Base-by-base conservation (phyloP, 2,329 filamentous ascomycete species). In the Ilyonectria robusta region DNA sequence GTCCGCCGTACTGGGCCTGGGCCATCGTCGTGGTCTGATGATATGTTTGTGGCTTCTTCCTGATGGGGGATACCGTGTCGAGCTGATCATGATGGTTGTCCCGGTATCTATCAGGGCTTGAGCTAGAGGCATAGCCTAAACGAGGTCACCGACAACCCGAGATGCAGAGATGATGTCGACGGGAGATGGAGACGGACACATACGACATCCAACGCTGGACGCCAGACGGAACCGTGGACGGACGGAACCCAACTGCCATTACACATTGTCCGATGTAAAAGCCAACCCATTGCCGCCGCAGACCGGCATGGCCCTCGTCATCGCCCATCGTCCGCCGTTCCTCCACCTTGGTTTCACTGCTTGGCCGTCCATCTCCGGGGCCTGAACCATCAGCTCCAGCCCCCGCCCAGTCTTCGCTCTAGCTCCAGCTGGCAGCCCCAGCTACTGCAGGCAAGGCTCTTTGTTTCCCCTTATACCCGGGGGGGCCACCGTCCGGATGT, bases 371-470 rank as follows among this genome's bases (percentile, higher is more conserved):
- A 66, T 67, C 62, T 59, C 59, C 65, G 67, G 68, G 59, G 61
- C 60, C 71, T 73, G 67, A 73, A 70, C 59, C 70, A 63, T 72
- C 67, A 69, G 62, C 57, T 62, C 59, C 44, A 59, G 55, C 57
- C 61, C 50, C 54, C 47, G 51, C 26, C 26, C 48, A 53, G 31
- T 50, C 15, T 47, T 23, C 47, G 55, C 33, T 50, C 40, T 65
- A 53, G 54, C 60, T 60, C 40, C 47, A 55, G 42, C 31, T 17
- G 40, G 17, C n/a, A 23, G 29, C 42, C 59, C 53, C 59, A 21
- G 40, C 40, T 42, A 17, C 40, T 42, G 40, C 40, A 42, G 15
- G 40, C 26, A 26, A 40, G 33, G 10, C 5, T 46, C 19, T 37
- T 61, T 58, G 33, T 62, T 57, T 51, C 37, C 44, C 35, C 56